Conservation (phyloP, 495 filamentous ascomycete genomes). For the Elasticomyces elasticus region DNA sequence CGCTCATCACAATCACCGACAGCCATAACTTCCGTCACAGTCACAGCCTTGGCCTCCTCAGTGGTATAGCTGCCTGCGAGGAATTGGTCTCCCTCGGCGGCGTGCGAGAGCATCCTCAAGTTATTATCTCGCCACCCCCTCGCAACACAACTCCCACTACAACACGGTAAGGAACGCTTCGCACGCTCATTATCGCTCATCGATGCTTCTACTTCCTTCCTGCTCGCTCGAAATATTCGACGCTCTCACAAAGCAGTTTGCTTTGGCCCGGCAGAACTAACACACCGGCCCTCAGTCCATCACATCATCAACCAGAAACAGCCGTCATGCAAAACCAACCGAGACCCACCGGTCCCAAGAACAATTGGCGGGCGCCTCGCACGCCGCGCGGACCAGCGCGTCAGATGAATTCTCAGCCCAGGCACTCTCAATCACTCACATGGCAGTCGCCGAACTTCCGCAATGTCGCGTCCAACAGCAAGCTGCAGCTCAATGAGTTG, state of each 20-base stretch:
- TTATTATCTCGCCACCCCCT: neutral
- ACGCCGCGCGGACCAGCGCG: neutral
- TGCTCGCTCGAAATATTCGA: neutral
- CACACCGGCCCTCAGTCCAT: neutral
- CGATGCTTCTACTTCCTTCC: neutral
- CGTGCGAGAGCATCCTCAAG: neutral
- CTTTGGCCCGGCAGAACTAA: neutral
- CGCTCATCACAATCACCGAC: neutral
- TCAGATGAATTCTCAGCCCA: neutral
- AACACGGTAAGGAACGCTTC: neutral
- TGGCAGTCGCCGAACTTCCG: neutral
- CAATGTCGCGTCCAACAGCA: neutral
- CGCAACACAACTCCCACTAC: neutral
- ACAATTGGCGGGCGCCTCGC: neutral
- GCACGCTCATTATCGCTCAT: neutral
- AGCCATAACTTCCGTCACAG: too few relatives aligned
- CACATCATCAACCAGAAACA: neutral
- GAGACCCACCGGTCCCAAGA: neutral
- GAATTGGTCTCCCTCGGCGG: neutral
- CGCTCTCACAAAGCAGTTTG: too few relatives aligned
- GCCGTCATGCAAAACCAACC: neutral
- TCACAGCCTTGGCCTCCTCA: neutral
- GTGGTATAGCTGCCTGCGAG: neutral
- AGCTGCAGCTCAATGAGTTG: slow-evolving; percentile 5
- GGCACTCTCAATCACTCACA: neutral